Evolutionary conservation across 129 eudicot genomes (phyloP), one percentile per base, ranked within the genome.

Genomic region (Centaurea solstitialis): DNA sequence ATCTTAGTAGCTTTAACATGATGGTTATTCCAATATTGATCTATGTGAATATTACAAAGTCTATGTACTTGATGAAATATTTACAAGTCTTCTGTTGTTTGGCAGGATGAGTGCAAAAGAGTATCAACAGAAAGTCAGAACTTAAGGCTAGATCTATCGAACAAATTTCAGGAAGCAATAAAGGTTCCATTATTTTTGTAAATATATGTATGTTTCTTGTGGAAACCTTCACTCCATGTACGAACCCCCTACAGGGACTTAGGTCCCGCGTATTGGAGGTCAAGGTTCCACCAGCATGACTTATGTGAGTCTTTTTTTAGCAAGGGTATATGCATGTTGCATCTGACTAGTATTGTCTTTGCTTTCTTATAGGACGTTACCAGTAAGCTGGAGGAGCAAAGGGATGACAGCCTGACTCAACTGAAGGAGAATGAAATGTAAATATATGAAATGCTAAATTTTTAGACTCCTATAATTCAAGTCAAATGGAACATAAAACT

Each of bases 121-220:
- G 97, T 94, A 75, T 94, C 98, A 45, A 74, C 91, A 45, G 97
- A 92, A 78, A 96, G 97, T 69, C 98, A 94, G 78, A 88, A 89
- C 80, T 88, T 92, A 87, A 92, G 98, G 81, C 80, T 85, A 78
- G 98, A 94, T 83, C 86, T 94, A 73, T 91, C 98, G 39, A 89
- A 86, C 87, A 94, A 80, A 88, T 94, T 94, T 80, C 96, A 94
- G 79, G 97, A 94, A 84, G 98, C 98, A 80, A 92, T 94, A 84
- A 90, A 94, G 98, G 98, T 94, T 53, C 20, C 4, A 7, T 3
- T 66, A 62, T 74, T 37, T 15, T 15, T 69, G 50, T 24, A n/a
- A 71, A 8, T 13, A 79, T 5, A 50, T 71, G 5, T 71, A 53
- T 53, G 62, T 50, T 50, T 50, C 62, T 50, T 50, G 62, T 50